These are phyloP conservation scores for Nothophaeocryptopus gaeumannii DNA, from an alignment of 2,329 filamentous ascomycete species.

Conservation along the genomic window DNA sequence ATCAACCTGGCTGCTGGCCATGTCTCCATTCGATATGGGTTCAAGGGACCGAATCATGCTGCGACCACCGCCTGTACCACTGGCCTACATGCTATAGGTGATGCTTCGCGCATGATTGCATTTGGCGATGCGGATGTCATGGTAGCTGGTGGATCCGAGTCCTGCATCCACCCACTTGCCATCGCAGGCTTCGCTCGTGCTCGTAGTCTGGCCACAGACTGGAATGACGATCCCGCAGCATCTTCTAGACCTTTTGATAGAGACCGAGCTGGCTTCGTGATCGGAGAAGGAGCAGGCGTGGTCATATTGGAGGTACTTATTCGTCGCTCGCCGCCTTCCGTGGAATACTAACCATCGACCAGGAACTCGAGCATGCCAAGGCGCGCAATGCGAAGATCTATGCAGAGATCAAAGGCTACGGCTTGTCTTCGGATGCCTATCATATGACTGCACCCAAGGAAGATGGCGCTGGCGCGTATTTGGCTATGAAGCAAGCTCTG, in stretches of 20 bases:
- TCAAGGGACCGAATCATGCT: conserved; percentile 87
- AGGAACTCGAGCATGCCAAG: conserved; percentile 83
- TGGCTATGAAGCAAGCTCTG: conserved; percentile 83
- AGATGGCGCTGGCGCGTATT: conserved; percentile 75
- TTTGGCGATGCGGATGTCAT: conserved; percentile 91
- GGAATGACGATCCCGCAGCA: conserved; percentile 66
- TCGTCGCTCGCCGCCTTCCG: background rate
- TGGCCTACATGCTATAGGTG: conserved; percentile 88
- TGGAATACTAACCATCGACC: conserved; percentile 8
- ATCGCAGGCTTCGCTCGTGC: conserved; percentile 89
- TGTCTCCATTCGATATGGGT: conserved; percentile 86
- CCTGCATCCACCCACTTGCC: conserved; percentile 90
- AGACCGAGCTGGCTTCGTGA: conserved; percentile 79
- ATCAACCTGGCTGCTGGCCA: conserved; percentile 96
- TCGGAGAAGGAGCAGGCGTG: conserved; percentile 87
- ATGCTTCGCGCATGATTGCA: conserved; percentile 89
- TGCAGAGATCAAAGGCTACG: conserved; percentile 85
- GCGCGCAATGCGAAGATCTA: conserved; percentile 77
- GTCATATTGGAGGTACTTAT: conserved; percentile 69
- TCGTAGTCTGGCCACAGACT: conserved; percentile 77
- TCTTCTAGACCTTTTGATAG: conserved; percentile 86
- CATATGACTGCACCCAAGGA: conserved; percentile 89
- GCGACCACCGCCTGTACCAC: conserved; percentile 95
- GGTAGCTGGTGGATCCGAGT: conserved; percentile 92
- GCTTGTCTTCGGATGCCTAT: conserved; percentile 83